These are phyloP conservation scores for Mycena belliarum DNA, from an alignment of 768 basidiomycete species.

Conservation along the genomic window DNA sequence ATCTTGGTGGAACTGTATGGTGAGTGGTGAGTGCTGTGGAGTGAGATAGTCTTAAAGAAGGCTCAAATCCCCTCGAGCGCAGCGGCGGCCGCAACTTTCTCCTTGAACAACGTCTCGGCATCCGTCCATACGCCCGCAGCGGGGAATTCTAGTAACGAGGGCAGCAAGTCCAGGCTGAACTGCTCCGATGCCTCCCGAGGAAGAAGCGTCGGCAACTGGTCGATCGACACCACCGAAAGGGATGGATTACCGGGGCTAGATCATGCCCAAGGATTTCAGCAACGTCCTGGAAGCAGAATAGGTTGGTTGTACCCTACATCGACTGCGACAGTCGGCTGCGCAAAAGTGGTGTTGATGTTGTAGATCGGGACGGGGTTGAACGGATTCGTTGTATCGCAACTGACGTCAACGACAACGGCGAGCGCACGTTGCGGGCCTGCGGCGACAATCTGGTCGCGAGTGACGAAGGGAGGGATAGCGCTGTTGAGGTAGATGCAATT, in stretches of 20 bases:
- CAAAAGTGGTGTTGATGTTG: conserved; percentile 89
- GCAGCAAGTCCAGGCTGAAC: conserved; percentile 63
- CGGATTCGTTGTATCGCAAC: conserved; percentile 98
- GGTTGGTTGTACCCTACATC: conserved; percentile 59
- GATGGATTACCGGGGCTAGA: conserved; percentile 61
- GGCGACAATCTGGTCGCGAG: conserved; percentile 63
- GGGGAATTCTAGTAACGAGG: conserved; percentile 50
- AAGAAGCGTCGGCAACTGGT: conserved; percentile 93
- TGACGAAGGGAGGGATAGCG: conserved; percentile 81
- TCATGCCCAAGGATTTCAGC: neutral
- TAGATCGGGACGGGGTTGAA: conserved; percentile 98
- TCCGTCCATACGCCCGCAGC: conserved; percentile 83
- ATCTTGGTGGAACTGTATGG: too few species aligned
- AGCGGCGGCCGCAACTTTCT: conserved; percentile 49
- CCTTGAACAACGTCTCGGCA: conserved; percentile 79
- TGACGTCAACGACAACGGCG: conserved; percentile 91
- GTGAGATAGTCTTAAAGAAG: too few species aligned
- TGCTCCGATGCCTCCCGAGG: conserved; percentile 97
- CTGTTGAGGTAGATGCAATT: conserved; percentile 98
- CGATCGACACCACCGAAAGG: conserved; percentile 90
- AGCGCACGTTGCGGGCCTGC: conserved; percentile 72
- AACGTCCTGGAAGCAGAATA: conserved; percentile 15
- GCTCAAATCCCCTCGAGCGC: conserved; percentile 30
- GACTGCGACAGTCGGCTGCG: conserved; percentile 87
- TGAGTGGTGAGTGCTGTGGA: too few species aligned